These are phyloP conservation scores for Penicillium decumbens DNA, from an alignment of 2,329 filamentous ascomycete species.

Conservation along the genomic window DNA sequence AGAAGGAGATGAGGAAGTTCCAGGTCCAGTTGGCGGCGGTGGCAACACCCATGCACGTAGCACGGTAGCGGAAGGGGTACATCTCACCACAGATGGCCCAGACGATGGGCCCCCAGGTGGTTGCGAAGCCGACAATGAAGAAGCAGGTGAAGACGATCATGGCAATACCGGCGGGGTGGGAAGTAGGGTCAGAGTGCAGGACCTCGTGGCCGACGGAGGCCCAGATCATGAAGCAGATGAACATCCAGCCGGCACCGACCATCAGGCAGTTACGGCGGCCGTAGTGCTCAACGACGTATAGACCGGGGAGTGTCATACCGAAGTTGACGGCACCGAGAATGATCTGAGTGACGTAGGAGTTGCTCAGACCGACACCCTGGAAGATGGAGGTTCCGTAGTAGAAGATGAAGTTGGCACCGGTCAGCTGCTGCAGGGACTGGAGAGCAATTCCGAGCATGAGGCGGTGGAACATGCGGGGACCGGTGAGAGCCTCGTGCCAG, in stretches of 20 bases:
- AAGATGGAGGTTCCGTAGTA: constrained; percentile 60
- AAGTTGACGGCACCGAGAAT: constrained; percentile 68
- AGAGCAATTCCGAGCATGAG: constrained; percentile 44
- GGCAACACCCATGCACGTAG: constrained; percentile 71
- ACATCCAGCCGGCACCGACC: constrained; percentile 64
- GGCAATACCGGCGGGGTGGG: constrained; percentile 55
- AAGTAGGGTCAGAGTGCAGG: constrained; percentile 37
- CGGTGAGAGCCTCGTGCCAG: constrained; percentile 46
- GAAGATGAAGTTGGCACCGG: constrained; percentile 50
- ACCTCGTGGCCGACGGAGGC: constrained; percentile 54
- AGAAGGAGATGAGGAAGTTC: constrained; percentile 73
- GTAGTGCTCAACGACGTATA: constrained; percentile 66
- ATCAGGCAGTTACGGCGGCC: constrained; percentile 66
- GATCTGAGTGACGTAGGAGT: constrained; percentile 64
- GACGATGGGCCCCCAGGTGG: constrained; percentile 63
- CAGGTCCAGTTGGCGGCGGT: constrained; percentile 74
- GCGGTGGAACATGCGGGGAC: constrained; percentile 47
- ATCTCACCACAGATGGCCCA: constrained; percentile 46
- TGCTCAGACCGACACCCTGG: constrained; percentile 59
- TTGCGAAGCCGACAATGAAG: constrained; percentile 69
- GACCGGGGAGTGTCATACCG: constrained; percentile 59
- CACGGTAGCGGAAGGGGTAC: constrained; percentile 52
- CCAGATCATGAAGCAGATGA: constrained; percentile 58
- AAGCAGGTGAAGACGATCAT: constrained; percentile 70
- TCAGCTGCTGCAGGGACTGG: constrained; percentile 48